Evolutionary conservation across 2,329 filamentous ascomycete species (phyloP), one percentile per base, ranked within the genome.

Genomic region (Akanthomyces uredinophilus): DNA sequence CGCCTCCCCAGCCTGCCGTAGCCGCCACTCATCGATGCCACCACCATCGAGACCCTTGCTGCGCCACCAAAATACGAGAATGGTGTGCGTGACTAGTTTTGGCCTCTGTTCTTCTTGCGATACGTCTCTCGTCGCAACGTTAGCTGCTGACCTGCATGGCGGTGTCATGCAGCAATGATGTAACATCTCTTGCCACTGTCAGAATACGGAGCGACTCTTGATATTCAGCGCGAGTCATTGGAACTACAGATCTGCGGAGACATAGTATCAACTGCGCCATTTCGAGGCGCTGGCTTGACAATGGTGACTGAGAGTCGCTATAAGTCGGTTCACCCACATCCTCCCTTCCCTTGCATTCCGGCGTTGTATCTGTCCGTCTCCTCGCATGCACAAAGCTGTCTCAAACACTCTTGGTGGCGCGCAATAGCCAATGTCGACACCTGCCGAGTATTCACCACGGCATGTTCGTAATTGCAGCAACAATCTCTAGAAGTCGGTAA

Each of bases 61-160:
- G 14, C 20, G 5, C 20, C 39, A 27, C 27, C 41, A 14, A 37
- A 52, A 60, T 54, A 60, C 58, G 58, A 60, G 58, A 44, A 37
- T 37, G 20, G 37, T 14, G 47, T 43, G 37, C 57, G 52, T 41
- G 13, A 22, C 22, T 29, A 8, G 29, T 29, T 7, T 29, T 39
- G 5, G 7, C 13, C 5, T 29, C 20, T 20, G 20, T 11, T 22
- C 4, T 32, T 20, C 20, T 37, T n/a, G 11, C 20, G 22, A 41
- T 49, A 5, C 46, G 22, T 29, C 16, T 13, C 32, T 41, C 13
- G 20, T 20, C 8, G 16, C 35, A 4, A 50, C 18, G 32, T 6
- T 22, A 8, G 53, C 18, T 44, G 53, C 18, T 44, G 18, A 29
- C 10, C 22, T 49, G 55, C 44, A 29, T 22, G 27, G 44, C 24